Evolutionary conservation across 2,329 filamentous ascomycete genomes (phyloP), one percentile per base, ranked within the genome.

Genomic region (Dactylonectria macrodidyma): DNA sequence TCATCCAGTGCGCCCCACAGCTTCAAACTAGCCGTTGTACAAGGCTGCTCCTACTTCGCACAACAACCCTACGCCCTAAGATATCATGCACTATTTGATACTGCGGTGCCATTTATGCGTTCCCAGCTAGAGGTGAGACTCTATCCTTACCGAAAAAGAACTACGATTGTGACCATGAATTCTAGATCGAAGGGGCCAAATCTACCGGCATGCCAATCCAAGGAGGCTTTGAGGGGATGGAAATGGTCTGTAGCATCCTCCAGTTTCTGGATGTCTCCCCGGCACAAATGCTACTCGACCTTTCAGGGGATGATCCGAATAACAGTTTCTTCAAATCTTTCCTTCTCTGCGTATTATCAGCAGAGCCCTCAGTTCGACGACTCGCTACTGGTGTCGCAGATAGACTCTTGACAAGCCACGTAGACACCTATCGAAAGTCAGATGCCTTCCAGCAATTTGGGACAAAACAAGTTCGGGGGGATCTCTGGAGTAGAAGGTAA

Each of bases 21-120:
- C 59, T 92, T 91, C 78, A 91, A 91, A 77, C 84, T 91, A 52
- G 88, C 90, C 9, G 84, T 89, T 30, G 85, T 92, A 24, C 88
- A 90, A 75, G 88, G 87, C 11, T 91, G 90, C 72, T 86, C 87
- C 44, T 88, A 91, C 75, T 90, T 92, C 78, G 88, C 89, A 9
- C 83, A 85, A 58, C 83, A 88, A 65, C 79, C 82, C 5, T 82
- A 87, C 68, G 77, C 84, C 11, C 78, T 83, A 10, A 81, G 83
- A 55, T 91, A 89, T 70, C 80, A 84, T 46, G 83, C 83, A n/a
- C 79, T 92, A 3, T 91, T 90, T 74, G 78, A 81, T 6, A 84
- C 84, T 26, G 85, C 86, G 4, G 84, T 88, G 5, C 85, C 86
- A 0, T 91, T 90, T 66, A 86, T 91, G 75, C 86, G 86, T 67